phyloP scores from a whole-genome alignment of 2,329 filamentous ascomycete species.

The Penicillium sp. region DNA sequence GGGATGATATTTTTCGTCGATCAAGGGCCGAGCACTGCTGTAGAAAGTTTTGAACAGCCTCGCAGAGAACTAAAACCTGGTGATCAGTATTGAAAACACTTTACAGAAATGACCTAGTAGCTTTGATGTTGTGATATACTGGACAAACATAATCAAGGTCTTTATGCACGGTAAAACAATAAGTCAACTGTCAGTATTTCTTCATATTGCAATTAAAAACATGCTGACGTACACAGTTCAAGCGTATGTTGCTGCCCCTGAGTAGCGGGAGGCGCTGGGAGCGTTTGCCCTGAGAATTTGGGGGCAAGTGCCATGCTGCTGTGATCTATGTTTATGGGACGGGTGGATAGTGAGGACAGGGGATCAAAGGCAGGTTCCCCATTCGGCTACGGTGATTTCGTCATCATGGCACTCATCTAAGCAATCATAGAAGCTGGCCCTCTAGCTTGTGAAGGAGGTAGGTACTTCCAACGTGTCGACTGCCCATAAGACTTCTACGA shows the following conservation, averaged over 20 bases:
- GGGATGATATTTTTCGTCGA: constrained; percentile 63
- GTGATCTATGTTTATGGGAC: too few species aligned
- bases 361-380: not conserved
- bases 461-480: too few species aligned
- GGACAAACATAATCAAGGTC: constrained; percentile 92
- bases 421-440: not conserved
- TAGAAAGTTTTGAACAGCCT: constrained; percentile 81
- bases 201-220: not conserved
- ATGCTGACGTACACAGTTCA: constrained; percentile 41
- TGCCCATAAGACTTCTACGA: too few species aligned
- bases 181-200: not conserved
- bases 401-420: not conserved
- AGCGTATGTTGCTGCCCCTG: constrained; percentile 40
- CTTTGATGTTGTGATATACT: constrained; percentile 34
- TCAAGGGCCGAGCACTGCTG: constrained; percentile 65
- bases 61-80: constrained; percentile 59
- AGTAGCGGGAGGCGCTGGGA: constrained; percentile 25
- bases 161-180: constrained; percentile 29
- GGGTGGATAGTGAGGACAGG: too few species aligned
- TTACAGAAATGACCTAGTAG: not conserved
- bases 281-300: constrained; percentile 60
- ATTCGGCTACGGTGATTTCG: not conserved
- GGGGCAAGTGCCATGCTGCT: constrained; percentile 62
- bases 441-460: too few species aligned
- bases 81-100: not conserved